Conservation (phyloP, 495 filamentous ascomycete species). For the Aspergillus homomorphus region DNA sequence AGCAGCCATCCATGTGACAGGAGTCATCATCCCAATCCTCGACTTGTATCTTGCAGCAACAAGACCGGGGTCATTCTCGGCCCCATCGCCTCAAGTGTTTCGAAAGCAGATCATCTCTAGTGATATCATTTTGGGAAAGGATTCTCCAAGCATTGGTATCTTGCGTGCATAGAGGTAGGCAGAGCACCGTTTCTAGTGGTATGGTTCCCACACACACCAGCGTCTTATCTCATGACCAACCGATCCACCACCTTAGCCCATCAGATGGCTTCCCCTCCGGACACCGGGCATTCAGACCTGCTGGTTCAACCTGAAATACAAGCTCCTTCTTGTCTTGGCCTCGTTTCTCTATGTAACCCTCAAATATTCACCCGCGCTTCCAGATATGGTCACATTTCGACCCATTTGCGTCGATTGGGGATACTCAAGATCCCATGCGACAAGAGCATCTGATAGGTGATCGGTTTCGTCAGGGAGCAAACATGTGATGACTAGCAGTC, state of each 20-base stretch:
- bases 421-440: no score
- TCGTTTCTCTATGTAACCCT: conserved; percentile 4
- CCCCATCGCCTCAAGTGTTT: no score
- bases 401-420: no score
- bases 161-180: background rate
- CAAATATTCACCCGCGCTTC: background rate
- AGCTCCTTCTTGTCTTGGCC: background rate
- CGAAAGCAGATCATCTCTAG: background rate
- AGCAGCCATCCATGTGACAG: conserved; percentile 3
- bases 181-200: background rate
- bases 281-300: background rate
- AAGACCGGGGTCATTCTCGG: background rate
- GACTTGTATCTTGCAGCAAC: background rate
- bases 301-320: background rate
- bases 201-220: background rate
- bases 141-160: background rate
- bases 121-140: background rate
- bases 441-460: background rate
- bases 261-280: background rate
- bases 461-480: background rate
- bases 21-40: background rate
- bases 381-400: no score
- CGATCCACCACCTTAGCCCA: background rate
- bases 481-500: conserved; percentile 2
- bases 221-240: conserved; percentile 10